These are phyloP conservation scores for Mycena polygramma DNA, from an alignment of 768 basidiomycete genomes.

Conservation along the genomic window DNA sequence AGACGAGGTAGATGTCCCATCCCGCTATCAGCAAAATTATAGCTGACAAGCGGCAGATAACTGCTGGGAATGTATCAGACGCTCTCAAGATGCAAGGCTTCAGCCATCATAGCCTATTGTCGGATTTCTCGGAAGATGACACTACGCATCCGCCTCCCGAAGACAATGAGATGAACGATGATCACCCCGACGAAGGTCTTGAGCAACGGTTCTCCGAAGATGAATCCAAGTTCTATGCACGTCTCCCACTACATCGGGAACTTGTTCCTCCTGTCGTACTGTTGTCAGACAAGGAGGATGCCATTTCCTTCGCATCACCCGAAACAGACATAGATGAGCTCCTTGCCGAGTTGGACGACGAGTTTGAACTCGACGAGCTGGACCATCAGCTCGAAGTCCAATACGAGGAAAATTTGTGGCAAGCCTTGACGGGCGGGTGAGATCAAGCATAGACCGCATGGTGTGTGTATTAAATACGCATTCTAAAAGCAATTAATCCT, in stretches of 20 bases:
- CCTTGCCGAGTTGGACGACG: slow-evolving; percentile 56
- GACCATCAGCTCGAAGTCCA: slow-evolving; percentile 49
- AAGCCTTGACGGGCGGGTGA: slow-evolving; percentile 17
- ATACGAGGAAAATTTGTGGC: slow-evolving; percentile 61
- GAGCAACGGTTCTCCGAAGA: slow-evolving; percentile 24
- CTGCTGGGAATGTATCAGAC: slow-evolving; percentile 36
- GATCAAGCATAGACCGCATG: not conserved
- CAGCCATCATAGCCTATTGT: not conserved
- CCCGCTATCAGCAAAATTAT: not conserved
- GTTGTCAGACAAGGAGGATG: slow-evolving; percentile 25
- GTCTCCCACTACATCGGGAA: slow-evolving; percentile 43
- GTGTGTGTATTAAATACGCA: slow-evolving; percentile 13
- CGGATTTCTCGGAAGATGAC: not conserved
- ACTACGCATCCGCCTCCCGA: not conserved
- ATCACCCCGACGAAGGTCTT: slow-evolving; percentile 19
- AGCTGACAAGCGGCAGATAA: slow-evolving; percentile 14
- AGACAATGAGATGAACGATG: slow-evolving; percentile 9
- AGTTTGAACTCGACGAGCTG: slow-evolving; percentile 53
- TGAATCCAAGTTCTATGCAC: slow-evolving; percentile 27
- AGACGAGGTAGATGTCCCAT: slow-evolving; percentile 51
- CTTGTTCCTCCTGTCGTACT: slow-evolving; percentile 41
- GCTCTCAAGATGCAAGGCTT: slow-evolving; percentile 29
- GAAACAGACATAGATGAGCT: slow-evolving; percentile 53
- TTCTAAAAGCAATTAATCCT: slow-evolving; percentile 13
- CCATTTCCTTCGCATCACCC: slow-evolving; percentile 38